A percentile compares a stretch with the other conserved stretches of the same genome.
phyloP scores from a whole-genome alignment of 1,139 yeast species.

The Kluyveromyces sp. region DNA sequence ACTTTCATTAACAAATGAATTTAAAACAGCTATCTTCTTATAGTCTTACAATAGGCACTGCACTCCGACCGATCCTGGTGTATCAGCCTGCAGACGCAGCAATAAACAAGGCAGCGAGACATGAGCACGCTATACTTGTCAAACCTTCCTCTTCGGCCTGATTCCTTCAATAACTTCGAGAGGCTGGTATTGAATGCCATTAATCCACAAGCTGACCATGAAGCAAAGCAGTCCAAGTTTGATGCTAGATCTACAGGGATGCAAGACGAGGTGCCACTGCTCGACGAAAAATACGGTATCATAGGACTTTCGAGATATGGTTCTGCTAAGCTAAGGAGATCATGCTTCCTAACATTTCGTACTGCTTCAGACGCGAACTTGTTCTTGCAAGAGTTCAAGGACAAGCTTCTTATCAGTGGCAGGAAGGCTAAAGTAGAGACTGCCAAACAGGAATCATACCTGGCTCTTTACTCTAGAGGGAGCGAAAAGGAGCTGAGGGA shows the following conservation, averaged over 20 bases:
- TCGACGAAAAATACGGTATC: constrained; percentile 20
- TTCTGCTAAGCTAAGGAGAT: constrained; percentile 55
- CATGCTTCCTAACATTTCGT: constrained; percentile 72
- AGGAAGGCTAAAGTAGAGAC: constrained; percentile 43
- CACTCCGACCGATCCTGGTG: no score
- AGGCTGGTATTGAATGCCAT: constrained; percentile 17
- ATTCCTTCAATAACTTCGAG: constrained; percentile 17
- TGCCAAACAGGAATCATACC: constrained; percentile 36
- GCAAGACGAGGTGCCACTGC: background rate
- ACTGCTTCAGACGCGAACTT: constrained; percentile 38
- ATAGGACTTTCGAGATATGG: constrained; percentile 20
- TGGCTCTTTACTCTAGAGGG: constrained; percentile 16
- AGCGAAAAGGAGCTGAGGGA: constrained; percentile 9
- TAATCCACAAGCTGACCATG: background rate
- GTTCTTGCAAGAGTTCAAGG: constrained; percentile 44
- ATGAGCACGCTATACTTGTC: constrained; percentile 15
- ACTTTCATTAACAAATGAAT: background rate
- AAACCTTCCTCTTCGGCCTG: constrained; percentile 26
- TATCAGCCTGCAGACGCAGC: no score
- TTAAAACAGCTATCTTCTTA: no score
- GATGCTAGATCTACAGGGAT: background rate
- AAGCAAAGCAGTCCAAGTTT: no score
- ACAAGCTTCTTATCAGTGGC: constrained; percentile 41
- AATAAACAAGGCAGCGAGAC: no score
- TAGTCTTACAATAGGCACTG: no score